Evolutionary conservation across 345 rosid genomes (phyloP), one percentile per base, ranked within the genome.

Genomic region (Schrenkiella parvula): DNA sequence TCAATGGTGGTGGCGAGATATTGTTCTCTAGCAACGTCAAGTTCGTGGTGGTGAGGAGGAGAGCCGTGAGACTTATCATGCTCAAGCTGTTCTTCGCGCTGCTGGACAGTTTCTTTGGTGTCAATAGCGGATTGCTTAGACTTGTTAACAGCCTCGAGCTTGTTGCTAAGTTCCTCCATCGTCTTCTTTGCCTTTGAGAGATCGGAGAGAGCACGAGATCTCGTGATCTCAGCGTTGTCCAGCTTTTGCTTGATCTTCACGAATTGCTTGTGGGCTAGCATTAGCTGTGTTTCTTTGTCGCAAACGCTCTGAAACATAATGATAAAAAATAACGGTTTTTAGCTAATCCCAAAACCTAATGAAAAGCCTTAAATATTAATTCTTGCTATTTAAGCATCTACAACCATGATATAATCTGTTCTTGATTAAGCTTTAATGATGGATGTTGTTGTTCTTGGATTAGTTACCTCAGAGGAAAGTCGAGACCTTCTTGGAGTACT

Each of bases 211-310:
- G 84, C 90, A 52, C 80, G 68, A 35, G 80, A 72, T 72, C 73
- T 86, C 0, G 87, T 71, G 15, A 56, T 74, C 62, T 82, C 84
- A 1, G 84, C 76, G 17, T 59, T 75, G 67, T 85, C 86, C 1
- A 85, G 66, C 68, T 81, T 66, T 21, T 80, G 68, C 68, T 79
- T 86, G 47, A 80, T 81, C 59, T 74, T 82, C 29, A 44, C 74
- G 5, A 81, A 38, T 67, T 88, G 85, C 43, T 73, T 84, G 46
- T 76, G 84, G 12, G 78, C 82, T 51, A 88, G 59, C 13, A 88
- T 63, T 42, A 90, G 81, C 63, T 82, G 87, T 17, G 91, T 81
- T 75, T 90, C 96, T 78, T 78, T 84, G 59, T 86, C 86, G 26
- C 84, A 41, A 59, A 82, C 82, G 74, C 76, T 84, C 88, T 86